Evolutionary conservation across 345 rosid species (phyloP).

Genomic region (Raphanus raphanistrum): DNA sequence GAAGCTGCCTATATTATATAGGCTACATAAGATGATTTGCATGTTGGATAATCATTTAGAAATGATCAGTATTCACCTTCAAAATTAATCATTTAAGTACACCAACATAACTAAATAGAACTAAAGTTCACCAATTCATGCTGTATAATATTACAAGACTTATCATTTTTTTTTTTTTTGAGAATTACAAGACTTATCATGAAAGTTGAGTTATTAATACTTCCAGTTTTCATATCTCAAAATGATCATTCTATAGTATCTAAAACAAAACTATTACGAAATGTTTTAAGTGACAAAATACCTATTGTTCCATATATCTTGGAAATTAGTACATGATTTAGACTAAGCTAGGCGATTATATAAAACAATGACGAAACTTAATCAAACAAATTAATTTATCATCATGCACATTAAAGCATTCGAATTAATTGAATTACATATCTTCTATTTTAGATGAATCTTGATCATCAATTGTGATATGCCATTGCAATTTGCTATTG

Average conservation of each 20-base stretch:
- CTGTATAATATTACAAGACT: not conserved
- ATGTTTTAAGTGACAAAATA: not conserved
- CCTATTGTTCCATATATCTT: not conserved
- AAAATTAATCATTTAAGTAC: not conserved
- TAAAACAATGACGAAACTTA: not conserved
- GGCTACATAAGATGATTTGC: not conserved
- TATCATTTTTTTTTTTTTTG: not conserved
- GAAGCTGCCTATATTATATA: not conserved
- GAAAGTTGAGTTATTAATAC: no score
- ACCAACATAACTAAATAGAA: not conserved
- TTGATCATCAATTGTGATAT: slow-evolving; percentile 26
- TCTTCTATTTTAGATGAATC: slow-evolving; percentile 18
- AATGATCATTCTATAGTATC: not conserved
- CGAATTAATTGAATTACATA: not conserved
- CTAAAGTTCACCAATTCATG: not conserved
- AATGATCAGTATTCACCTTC: not conserved
- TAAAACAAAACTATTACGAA: not conserved
- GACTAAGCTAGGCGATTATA: not conserved
- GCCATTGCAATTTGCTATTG: slow-evolving; percentile 26
- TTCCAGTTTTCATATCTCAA: not conserved
- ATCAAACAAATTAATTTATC: not conserved
- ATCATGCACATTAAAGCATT: not conserved
- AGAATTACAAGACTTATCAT: not conserved
- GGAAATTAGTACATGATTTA: not conserved
- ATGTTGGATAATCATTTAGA: not conserved